Base-by-base conservation (phyloP, 768 basidiomycete species). In the Naganishia antarctica region DNA sequence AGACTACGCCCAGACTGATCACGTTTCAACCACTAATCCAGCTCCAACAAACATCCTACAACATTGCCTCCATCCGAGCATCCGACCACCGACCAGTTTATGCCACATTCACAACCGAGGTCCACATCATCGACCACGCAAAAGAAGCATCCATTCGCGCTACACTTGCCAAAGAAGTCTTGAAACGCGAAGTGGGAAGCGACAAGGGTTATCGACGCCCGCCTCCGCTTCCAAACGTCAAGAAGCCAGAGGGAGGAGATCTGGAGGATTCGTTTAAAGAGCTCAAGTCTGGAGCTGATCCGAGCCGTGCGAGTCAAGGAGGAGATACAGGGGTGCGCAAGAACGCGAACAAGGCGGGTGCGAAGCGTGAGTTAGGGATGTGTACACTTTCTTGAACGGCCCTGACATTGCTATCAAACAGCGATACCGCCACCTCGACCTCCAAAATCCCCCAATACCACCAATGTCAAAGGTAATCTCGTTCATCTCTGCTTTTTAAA, bases 1-100 rank as follows among this genome's bases (percentile, higher is more conserved):
- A n/a, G n/a, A n/a, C n/a, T n/a, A n/a, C n/a, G n/a, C n/a, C n/a
- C n/a, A n/a, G n/a, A n/a, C n/a, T n/a, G n/a, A n/a, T n/a, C n/a
- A n/a, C n/a, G n/a, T n/a, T n/a, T n/a, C n/a, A n/a, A n/a, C n/a
- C n/a, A n/a, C n/a, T n/a, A n/a, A n/a, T 0, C 7, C 66, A 74
- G 69, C 81, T 97, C 26, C 86, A 91, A 66, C 81, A 92, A 48
- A 80, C 83, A 0, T 82, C 85, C 9, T 99, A 99, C 76, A 85
- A 86, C 21, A 82, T 91, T 65, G 87, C 90, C 7, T 90, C 94
- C 69, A 79, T 99, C 63, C 82, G 81, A 71, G 85, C 88, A n/a
- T 99, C 96, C 6, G 96, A 99, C 79, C 96, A 99, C 74, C 86
- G 88, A 73, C 96, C 96, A 75, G 94, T 99, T 4, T 94, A 88